phyloP scores from a whole-genome alignment of 2,329 filamentous ascomycete genomes.

The Sclerotinia sclerotiorum region DNA sequence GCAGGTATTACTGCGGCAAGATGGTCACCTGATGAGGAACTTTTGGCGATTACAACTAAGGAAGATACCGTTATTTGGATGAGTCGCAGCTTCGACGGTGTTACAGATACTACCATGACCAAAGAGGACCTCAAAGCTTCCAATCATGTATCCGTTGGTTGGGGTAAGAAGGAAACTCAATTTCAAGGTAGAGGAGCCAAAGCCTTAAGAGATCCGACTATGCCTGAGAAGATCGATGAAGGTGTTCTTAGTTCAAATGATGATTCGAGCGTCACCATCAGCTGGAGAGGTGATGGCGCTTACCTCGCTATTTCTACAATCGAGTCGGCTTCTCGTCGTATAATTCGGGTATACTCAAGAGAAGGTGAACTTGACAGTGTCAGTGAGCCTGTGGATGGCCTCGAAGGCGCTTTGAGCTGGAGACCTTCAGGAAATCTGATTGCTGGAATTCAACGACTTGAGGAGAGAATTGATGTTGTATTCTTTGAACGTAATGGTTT shows the following conservation, averaged over 20 bases:
- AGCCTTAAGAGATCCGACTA: constrained; percentile 87
- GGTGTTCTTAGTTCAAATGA: constrained; percentile 75
- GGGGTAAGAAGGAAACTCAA: constrained; percentile 98
- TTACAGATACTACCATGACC: constrained; percentile 71
- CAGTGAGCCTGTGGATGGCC: constrained; percentile 87
- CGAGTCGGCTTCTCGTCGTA: constrained; percentile 67
- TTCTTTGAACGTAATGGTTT: constrained; percentile 99
- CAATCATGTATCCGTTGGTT: constrained; percentile 93
- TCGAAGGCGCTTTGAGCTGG: constrained; percentile 90
- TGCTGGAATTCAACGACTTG: constrained; percentile 75
- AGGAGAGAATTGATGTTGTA: constrained; percentile 72
- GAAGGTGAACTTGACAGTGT: constrained; percentile 90
- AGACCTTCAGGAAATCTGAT: constrained; percentile 87
- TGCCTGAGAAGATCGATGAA: constrained; percentile 88
- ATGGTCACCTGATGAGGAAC: constrained; percentile 95
- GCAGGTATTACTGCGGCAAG: constrained; percentile 83
- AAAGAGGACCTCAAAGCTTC: constrained; percentile 80
- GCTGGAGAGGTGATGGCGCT: constrained; percentile 91
- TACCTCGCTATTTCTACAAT: constrained; percentile 84
- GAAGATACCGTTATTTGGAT: constrained; percentile 82
- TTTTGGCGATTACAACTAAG: constrained; percentile 79
- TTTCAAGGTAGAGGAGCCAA: constrained; percentile 89
- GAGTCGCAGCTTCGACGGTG: constrained; percentile 85
- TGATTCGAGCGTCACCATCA: constrained; percentile 69
- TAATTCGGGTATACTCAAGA: constrained; percentile 86